These are phyloP conservation scores for Beauveria sp. DNA, from an alignment of 2,329 filamentous ascomycete species.

Conservation along the genomic window DNA sequence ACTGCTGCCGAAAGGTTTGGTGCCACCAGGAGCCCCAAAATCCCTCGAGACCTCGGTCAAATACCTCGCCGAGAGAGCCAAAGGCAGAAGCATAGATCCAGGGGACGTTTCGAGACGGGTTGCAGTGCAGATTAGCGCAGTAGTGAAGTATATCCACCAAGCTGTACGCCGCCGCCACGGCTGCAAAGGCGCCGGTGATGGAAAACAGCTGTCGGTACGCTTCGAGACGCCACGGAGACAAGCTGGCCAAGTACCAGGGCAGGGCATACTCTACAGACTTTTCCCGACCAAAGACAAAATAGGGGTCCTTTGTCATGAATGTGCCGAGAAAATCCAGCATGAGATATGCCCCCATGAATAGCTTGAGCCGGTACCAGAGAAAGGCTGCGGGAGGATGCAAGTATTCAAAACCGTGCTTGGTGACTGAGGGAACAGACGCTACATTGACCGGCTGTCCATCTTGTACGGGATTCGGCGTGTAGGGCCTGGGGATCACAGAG, in stretches of 20 bases:
- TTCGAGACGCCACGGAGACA: slow-evolving; percentile 39
- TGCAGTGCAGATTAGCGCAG: slow-evolving; percentile 39
- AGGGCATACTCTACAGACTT: slow-evolving; percentile 26
- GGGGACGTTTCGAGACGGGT: slow-evolving; percentile 42
- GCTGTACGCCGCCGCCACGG: slow-evolving; percentile 54
- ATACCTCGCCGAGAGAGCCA: slow-evolving; percentile 46
- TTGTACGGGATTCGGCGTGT: slow-evolving; percentile 25
- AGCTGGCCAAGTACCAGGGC: slow-evolving; percentile 34
- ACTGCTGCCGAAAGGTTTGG: slow-evolving; percentile 73
- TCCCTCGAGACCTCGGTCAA: slow-evolving; percentile 66
- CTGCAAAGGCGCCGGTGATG: slow-evolving; percentile 48
- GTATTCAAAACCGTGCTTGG: slow-evolving; percentile 38
- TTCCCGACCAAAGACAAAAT: slow-evolving; percentile 54
- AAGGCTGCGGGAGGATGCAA: slow-evolving; percentile 36
- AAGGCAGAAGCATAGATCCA: slow-evolving; percentile 49
- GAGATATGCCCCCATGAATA: slow-evolving; percentile 52
- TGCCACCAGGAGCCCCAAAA: slow-evolving; percentile 90
- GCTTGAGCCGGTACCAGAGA: slow-evolving; percentile 35
- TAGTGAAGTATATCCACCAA: slow-evolving; percentile 52
- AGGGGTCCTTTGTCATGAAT: slow-evolving; percentile 67
- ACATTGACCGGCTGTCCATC: slow-evolving; percentile 33
- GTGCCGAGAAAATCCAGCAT: slow-evolving; percentile 63
- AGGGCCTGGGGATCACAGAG: slow-evolving; percentile 40
- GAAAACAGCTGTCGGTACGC: slow-evolving; percentile 50
- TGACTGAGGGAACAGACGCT: slow-evolving; percentile 32